These are phyloP conservation scores for Phycomyces blakesleeanus DNA, from an alignment of 192 early-diverging fungal genomes.

Conservation along the genomic window DNA sequence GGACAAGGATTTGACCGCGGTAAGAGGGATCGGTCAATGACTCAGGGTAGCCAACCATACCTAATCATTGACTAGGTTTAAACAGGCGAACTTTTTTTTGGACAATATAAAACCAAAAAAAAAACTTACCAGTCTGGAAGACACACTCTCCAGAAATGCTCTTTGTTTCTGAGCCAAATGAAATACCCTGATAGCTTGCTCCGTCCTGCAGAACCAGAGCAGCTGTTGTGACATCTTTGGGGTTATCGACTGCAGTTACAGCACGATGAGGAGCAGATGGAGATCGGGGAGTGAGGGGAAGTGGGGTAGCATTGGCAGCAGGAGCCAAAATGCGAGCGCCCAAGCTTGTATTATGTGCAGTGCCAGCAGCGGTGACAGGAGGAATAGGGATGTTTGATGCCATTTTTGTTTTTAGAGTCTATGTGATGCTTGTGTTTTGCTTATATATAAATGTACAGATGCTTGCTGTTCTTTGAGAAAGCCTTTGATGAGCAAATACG, in stretches of 20 bases:
- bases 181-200: slow-evolving; percentile 78
- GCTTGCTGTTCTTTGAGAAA: background rate
- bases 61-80: slow-evolving; percentile 32
- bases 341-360: slow-evolving; percentile 10
- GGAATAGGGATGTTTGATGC: slow-evolving; percentile 16
- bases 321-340: slow-evolving; percentile 26
- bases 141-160: slow-evolving; percentile 95
- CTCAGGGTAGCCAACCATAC: slow-evolving; percentile 99
- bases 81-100: background rate
- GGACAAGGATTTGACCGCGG: slow-evolving; percentile 94
- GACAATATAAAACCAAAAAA: background rate
- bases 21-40: slow-evolving; percentile 98
- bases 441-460: slow-evolving; percentile 10
- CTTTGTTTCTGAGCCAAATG: slow-evolving; percentile 88
- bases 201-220: slow-evolving; percentile 87
- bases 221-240: slow-evolving; percentile 44
- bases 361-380: slow-evolving; percentile 21
- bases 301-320: slow-evolving; percentile 24
- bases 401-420: background rate
- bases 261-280: slow-evolving; percentile 37
- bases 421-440: background rate
- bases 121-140: slow-evolving; percentile 88
- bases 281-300: slow-evolving; percentile 28
- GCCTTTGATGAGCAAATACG: no score
- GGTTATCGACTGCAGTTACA: slow-evolving; percentile 30